Evolutionary conservation across 352 stramenopile genomes (phyloP), one percentile per base, ranked within the genome.

Genomic region (Pilasporangium apinafurcum): DNA sequence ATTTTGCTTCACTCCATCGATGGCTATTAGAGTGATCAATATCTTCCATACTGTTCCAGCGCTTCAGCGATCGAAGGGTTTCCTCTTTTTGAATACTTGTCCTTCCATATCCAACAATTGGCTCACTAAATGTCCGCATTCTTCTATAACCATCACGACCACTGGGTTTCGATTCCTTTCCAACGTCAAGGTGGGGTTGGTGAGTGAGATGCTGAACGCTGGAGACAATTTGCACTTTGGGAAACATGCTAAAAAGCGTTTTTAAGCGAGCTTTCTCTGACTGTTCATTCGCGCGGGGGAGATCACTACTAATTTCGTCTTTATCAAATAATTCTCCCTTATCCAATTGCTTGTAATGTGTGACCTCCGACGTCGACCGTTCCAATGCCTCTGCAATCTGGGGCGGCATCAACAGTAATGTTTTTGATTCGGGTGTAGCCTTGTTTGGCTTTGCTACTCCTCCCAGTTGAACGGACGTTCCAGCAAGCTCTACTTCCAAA

Each of bases 191-290:
- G 35, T 81, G 73, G 3, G 76, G 67, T 42, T 88, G 72, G 20
- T 90, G 77, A 0, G 68, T 74, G 8, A 89, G 61, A 43, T 89
- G 80, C 52, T 92, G 80, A 2, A 82, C 77, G 18, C 74, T 88
- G 8, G 77, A 60, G 21, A 90, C 77, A 36, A 93, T 91, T 39
- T 90, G 76, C 8, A 91, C 82, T 44, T 86, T 91, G 0, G 82
- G 82, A 21, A 93, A 93, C 72, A 93, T 90, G 34, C 63, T 75
- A 47, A 89, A 93, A 9, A 92, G 51, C 25, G 64, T 48, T 1
- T 68, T 48, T 0, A 70, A 54, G n/a, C 78, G 61, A 12, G 51
- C 60, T 35, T 82, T 84, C 34, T 89, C 74, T 1, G 59, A 53
- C 29, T 78, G 63, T 25, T 86, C 73, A 24, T 40, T 85, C 20